These are phyloP conservation scores for Aspergillus sp. DNA, from an alignment of 2,329 filamentous ascomycete species.

Conservation along the genomic window DNA sequence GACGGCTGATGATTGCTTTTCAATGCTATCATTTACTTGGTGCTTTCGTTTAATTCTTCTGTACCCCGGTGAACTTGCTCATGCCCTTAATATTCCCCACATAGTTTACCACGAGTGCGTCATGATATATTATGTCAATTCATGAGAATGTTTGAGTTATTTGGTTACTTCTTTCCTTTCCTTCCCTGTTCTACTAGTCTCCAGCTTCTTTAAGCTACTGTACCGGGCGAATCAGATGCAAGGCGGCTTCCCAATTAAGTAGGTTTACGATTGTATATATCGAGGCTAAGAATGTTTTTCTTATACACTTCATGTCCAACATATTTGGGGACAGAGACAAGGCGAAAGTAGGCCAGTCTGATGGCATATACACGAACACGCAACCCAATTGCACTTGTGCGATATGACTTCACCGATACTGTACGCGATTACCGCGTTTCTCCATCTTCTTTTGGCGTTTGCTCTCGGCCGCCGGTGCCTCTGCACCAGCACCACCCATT, in stretches of 20 bases:
- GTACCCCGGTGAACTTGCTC: constrained; percentile 9
- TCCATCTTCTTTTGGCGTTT: constrained; percentile 56
- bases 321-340: background rate
- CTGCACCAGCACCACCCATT: constrained; percentile 35
- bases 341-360: too few species aligned
- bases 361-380: background rate
- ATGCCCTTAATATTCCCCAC: constrained; percentile 33
- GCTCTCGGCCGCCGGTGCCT: constrained; percentile 35
- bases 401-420: constrained; percentile 35
- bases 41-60: constrained; percentile 11
- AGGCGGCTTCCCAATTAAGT: too few species aligned
- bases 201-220: too few species aligned
- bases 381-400: background rate
- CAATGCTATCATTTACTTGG: background rate
- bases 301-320: background rate
- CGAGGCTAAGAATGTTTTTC: background rate
- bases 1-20: background rate
- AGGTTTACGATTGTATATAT: background rate
- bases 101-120: constrained; percentile 32
- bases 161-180: background rate
- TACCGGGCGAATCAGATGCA: too few species aligned
- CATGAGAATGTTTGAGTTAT: constrained; percentile 10
- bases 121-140: constrained; percentile 22
- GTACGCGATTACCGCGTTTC: constrained; percentile 47
- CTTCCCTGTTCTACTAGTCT: background rate